These are phyloP conservation scores for Canavalia gladiata DNA, from an alignment of 306 rosid species.

Conservation along the genomic window DNA sequence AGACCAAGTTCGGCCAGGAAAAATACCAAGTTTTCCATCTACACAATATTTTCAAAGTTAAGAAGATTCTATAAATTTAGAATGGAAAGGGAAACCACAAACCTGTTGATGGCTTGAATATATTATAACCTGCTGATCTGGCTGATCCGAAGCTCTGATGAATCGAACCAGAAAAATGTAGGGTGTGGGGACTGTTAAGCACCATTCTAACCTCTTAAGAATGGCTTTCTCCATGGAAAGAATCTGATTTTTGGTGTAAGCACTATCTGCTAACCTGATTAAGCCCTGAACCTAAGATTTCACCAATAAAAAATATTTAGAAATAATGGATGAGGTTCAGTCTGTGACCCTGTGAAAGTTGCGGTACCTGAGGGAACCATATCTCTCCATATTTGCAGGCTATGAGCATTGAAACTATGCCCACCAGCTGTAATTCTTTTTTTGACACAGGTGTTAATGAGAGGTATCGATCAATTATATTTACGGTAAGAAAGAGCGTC, in stretches of 20 bases:
- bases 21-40: conserved; percentile 65
- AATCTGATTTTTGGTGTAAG: conserved; percentile 56
- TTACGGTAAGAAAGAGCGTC: conserved; percentile 66
- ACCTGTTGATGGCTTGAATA: neutral
- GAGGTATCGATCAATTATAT: conserved; percentile 66
- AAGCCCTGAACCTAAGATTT: conserved; percentile 57
- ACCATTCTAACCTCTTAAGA: conserved; percentile 52
- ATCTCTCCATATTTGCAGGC: conserved; percentile 75
- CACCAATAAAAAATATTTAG: neutral
- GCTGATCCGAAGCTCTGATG: conserved; percentile 56
- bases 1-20: conserved; percentile 68
- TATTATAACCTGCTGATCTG: conserved; percentile 55
- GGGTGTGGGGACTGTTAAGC: conserved; percentile 64
- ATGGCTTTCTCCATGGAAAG: conserved; percentile 61
- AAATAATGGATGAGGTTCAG: neutral
- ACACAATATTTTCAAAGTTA: neutral
- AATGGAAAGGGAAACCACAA: neutral
- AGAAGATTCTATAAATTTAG: too few species aligned
- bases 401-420: conserved; percentile 68
- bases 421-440: conserved; percentile 62
- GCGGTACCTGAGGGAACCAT: conserved; percentile 59
- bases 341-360: neutral
- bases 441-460: conserved; percentile 56
- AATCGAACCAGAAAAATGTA: conserved; percentile 66
- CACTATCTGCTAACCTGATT: conserved; percentile 58